A percentile compares a stretch with the other conserved stretches of the same genome.
Evolutionary conservation across 192 early-diverging fungal genomes (phyloP).

Genomic region (Chytriomyces confervae): DNA sequence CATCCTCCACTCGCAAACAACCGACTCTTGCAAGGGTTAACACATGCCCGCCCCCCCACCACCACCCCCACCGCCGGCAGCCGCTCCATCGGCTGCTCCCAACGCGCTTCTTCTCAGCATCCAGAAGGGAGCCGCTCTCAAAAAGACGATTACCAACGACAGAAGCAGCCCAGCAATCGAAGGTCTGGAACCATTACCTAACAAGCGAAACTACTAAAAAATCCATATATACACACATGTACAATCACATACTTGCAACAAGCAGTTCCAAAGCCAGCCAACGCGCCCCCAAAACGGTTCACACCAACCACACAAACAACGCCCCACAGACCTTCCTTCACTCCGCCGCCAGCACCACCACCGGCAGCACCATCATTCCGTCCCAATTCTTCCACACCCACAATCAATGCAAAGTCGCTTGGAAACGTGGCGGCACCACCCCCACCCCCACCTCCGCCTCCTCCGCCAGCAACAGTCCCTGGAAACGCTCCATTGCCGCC

Average conservation of each 20-base stretch:
- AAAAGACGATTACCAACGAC: slow-evolving; percentile 63
- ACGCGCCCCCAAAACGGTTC: too few relatives aligned
- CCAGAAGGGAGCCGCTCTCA: slow-evolving; percentile 60
- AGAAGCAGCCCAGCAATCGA: slow-evolving; percentile 50
- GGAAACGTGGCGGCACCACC: not conserved
- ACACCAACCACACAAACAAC: too few relatives aligned
- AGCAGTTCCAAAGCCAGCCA: too few relatives aligned
- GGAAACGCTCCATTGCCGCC: not conserved
- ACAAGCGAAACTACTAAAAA: too few relatives aligned
- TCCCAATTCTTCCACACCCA: not conserved
- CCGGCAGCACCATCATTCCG: not conserved
- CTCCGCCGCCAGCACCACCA: not conserved
- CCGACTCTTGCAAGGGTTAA: too few relatives aligned
- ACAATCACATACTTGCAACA: too few relatives aligned
- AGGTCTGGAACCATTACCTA: slow-evolving; percentile 32
- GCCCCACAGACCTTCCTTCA: not conserved
- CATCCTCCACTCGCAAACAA: too few relatives aligned
- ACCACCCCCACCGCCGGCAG: slow-evolving; percentile 29
- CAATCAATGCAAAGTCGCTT: not conserved
- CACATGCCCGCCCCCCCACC: slow-evolving; percentile 45
- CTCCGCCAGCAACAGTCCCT: not conserved
- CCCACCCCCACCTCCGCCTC: not conserved
- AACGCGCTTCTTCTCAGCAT: slow-evolving; percentile 53
- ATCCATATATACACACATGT: too few relatives aligned
- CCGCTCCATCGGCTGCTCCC: slow-evolving; percentile 18